These are phyloP conservation scores for Sistotremastrum suecicum DNA, from an alignment of 768 basidiomycete species.

Conservation along the genomic window DNA sequence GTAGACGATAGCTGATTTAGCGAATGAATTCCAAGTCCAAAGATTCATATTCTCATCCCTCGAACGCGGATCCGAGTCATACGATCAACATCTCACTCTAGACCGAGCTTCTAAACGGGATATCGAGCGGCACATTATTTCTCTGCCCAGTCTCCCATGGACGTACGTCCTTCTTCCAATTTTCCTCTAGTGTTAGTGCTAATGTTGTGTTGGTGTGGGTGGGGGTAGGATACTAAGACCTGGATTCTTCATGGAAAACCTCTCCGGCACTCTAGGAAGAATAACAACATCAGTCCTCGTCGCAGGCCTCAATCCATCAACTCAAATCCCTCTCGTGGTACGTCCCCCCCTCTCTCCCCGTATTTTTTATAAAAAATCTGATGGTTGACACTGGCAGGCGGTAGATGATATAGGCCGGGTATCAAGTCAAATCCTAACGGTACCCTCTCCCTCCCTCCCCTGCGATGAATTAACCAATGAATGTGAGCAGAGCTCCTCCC, in stretches of 20 bases:
- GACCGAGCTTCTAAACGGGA: conserved; percentile 21
- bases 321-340: conserved; percentile 22
- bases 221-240: neutral
- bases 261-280: conserved; percentile 22
- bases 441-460: too few relatives aligned
- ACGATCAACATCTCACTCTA: conserved; percentile 17
- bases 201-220: neutral
- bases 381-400: too few relatives aligned
- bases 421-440: too few relatives aligned
- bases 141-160: conserved; percentile 21
- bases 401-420: neutral
- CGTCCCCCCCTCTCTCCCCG: too few relatives aligned
- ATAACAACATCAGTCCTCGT: conserved; percentile 21
- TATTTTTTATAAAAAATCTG: too few relatives aligned
- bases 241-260: conserved; percentile 32
- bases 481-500: too few relatives aligned
- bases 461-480: too few relatives aligned
- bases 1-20: conserved; percentile 22
- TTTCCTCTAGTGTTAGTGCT: neutral
- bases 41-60: conserved; percentile 23
- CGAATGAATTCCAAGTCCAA: conserved; percentile 22
- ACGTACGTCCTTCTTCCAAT: conserved; percentile 17
- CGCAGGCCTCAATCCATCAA: conserved; percentile 18
- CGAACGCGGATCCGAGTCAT: conserved; percentile 23
- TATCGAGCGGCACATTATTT: conserved; percentile 23